phyloP scores from a whole-genome alignment of 2,329 filamentous ascomycete species.

The Aureobasidium sp. region DNA sequence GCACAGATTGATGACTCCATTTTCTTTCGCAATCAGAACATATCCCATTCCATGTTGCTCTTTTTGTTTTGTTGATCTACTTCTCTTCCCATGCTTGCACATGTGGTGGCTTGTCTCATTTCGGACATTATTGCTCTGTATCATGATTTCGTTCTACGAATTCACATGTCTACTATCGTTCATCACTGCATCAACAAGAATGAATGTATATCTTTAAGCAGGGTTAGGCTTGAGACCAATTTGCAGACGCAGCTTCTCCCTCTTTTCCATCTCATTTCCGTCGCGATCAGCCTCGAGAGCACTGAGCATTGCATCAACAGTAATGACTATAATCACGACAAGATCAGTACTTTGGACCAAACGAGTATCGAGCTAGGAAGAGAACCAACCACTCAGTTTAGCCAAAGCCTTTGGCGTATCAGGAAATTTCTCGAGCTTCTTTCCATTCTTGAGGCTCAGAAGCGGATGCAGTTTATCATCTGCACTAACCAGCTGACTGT shows the following conservation, averaged over 20 bases:
- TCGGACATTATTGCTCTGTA: not conserved
- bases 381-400: slow-evolving; percentile 25
- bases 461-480: slow-evolving; percentile 27
- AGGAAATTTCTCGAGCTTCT: slow-evolving; percentile 28
- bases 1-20: not conserved
- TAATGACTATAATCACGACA: slow-evolving; percentile 19
- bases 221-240: slow-evolving; percentile 28
- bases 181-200: not conserved
- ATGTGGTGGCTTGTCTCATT: not conserved
- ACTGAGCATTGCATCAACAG: slow-evolving; percentile 26
- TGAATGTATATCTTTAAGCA: slow-evolving; percentile 17
- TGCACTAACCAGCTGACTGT: slow-evolving; percentile 25
- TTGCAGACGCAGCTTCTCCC: slow-evolving; percentile 26
- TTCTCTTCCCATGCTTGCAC: not conserved
- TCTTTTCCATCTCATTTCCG: slow-evolving; percentile 26
- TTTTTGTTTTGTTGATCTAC: not conserved
- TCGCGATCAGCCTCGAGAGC: slow-evolving; percentile 26
- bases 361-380: not conserved
- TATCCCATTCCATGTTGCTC: not conserved
- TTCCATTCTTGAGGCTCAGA: slow-evolving; percentile 27
- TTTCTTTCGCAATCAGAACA: not conserved
- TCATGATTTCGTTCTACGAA: not conserved
- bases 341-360: not conserved
- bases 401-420: slow-evolving; percentile 25
- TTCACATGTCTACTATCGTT: not conserved